Evolutionary conservation across 164 flowering plant genomes (phyloP).

Genomic region (Litsea cubeba): DNA sequence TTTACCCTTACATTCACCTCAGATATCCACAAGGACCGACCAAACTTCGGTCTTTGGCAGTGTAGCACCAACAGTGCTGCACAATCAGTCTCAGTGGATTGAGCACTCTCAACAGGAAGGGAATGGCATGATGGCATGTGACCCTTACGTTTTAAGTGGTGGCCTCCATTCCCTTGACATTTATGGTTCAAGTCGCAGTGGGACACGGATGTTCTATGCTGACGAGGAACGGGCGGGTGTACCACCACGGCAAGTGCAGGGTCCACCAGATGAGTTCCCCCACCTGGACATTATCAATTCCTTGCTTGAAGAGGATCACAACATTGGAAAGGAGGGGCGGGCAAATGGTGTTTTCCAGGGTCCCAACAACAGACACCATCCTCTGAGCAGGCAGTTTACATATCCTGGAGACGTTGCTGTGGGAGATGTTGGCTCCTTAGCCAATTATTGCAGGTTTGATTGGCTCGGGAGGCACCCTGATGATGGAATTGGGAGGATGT

Average conservation of each 20-base stretch:
- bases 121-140: constrained; percentile 17
- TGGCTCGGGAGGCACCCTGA: constrained; percentile 47
- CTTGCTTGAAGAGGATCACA: constrained; percentile 78
- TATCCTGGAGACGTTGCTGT: constrained; percentile 46
- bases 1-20: constrained; percentile 24
- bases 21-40: constrained; percentile 37
- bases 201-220: constrained; percentile 24
- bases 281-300: constrained; percentile 95
- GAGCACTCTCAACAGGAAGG: constrained; percentile 35
- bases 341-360: constrained; percentile 21
- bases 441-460: constrained; percentile 49
- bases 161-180: constrained; percentile 32
- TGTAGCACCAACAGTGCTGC: constrained; percentile 35
- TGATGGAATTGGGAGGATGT: constrained; percentile 40
- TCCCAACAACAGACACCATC: constrained; percentile 25
- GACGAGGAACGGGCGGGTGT: constrained; percentile 34
- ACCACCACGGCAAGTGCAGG: constrained; percentile 22
- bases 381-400: constrained; percentile 44
- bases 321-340: constrained; percentile 25
- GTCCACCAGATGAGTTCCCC: constrained; percentile 70
- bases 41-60: constrained; percentile 36
- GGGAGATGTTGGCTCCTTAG: constrained; percentile 35
- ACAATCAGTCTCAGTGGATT: constrained; percentile 46
- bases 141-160: constrained; percentile 24
- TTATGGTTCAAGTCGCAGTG: constrained; percentile 24